Percentiles rank a stretch among this genome's conserved stretches.
phyloP scores from a whole-genome alignment of 768 basidiomycete species.

The Epithele typhae region DNA sequence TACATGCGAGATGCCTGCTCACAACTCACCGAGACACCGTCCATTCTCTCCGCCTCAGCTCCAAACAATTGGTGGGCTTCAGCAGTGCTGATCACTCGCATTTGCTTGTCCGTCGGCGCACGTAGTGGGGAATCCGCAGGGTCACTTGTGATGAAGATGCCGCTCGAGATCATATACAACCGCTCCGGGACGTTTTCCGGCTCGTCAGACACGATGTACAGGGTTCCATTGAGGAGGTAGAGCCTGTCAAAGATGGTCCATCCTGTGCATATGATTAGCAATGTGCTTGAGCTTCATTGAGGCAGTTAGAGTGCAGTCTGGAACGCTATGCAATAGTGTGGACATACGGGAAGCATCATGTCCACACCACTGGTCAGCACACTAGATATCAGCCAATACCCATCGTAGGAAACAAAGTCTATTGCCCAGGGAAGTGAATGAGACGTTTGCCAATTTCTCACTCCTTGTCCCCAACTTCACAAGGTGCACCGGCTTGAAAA shows the following conservation, averaged over 20 bases:
- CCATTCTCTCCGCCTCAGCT: conserved; percentile 63
- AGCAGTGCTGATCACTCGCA: conserved; percentile 66
- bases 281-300: too few species aligned
- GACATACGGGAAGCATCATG: too few species aligned
- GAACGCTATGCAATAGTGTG: too few species aligned
- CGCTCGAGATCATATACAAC: conserved; percentile 68
- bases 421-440: too few species aligned
- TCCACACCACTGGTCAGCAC: too few species aligned
- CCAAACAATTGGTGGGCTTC: conserved; percentile 72
- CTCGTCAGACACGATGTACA: conserved; percentile 76
- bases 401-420: too few species aligned
- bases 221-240: conserved; percentile 76
- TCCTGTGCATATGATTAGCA: conserved; percentile 39
- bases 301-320: too few species aligned
- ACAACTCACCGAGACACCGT: conserved; percentile 62
- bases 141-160: conserved; percentile 52
- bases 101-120: conserved; percentile 72
- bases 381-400: too few species aligned
- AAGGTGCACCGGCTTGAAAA: too few species aligned
- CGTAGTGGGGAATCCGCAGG: conserved; percentile 51
- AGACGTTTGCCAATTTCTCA: too few species aligned
- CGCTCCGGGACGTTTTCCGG: conserved; percentile 64
- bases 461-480: too few species aligned
- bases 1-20: conserved; percentile 2
- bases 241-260: conserved; percentile 89